Base-by-base conservation (phyloP, 352 stramenopile genomes). In the Phytophthora colocasiae region DNA sequence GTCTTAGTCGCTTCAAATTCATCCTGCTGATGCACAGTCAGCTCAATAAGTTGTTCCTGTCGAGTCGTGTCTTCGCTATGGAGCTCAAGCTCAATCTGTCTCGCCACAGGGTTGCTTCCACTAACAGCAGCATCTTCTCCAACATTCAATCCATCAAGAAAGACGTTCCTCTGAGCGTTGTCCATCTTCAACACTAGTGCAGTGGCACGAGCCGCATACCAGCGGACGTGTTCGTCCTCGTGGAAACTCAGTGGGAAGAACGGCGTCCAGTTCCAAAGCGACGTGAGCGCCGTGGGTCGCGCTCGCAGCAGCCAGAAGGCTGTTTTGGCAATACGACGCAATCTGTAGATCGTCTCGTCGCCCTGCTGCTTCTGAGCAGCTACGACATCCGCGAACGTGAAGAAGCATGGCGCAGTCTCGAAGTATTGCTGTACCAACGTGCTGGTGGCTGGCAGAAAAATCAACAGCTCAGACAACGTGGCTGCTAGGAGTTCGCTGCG, bases 181-280 rank as follows among this genome's bases (percentile, higher is more conserved):
- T 69, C 76, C 77, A 96, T 91, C 29, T 79, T 78, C 38, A 96
- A 62, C 32, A 95, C 67, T 1, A 89, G 26, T 3, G 79, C 76
- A 17, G 83, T 88, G 0, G 83, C 75, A 14, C 81, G 77, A 15
- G 83, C 80, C 0, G 89, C 89, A 57, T 83, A 87, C 80, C 82
- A 91, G 17, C 83, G 81, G 9, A 90, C 72, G 19, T 54, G 49
- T 26, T 63, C 29, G 48, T 96, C 83, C 8, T 87, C 72, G 52
- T 91, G 73, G 57, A 92, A 92, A 51, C 83, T 90, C 36, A 96
- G 70, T n/a, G 85, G 81, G 56, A 93, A 95, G 45, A 95, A 85
- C 2, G 78, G 62, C 22, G 83, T 81, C 87, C 85, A 96, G 70
- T 96, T 95, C 85, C 87, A 96, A 17, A 91, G 71, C 51, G 69